phyloP scores from a whole-genome alignment of 1,284 basidiomycete genomes.

The Trichosporon sp. region DNA sequence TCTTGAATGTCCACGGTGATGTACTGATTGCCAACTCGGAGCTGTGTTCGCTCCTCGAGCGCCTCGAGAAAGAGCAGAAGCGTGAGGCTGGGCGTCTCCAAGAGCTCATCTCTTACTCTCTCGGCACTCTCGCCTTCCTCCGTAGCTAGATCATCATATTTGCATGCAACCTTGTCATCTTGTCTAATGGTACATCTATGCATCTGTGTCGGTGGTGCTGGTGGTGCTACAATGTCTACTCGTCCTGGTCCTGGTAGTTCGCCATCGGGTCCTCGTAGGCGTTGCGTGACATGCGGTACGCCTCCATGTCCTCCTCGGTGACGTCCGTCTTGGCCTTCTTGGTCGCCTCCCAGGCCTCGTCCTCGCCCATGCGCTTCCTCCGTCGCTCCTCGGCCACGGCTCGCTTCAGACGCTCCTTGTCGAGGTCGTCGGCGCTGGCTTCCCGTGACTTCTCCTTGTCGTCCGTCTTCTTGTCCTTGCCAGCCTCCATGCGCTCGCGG shows the following conservation, averaged over 20 bases:
- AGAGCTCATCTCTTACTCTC: conserved; percentile 47
- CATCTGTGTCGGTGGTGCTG: conserved; percentile 3
- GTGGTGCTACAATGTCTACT: conserved; percentile 9
- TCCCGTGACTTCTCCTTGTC: conserved; percentile 45
- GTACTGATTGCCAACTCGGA: conserved; percentile 65
- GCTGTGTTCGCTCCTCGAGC: conserved; percentile 57
- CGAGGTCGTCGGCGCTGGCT: conserved; percentile 59
- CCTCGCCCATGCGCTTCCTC: conserved; percentile 59
- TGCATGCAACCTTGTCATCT: not conserved
- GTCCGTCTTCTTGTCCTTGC: conserved; percentile 27
- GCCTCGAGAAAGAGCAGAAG: conserved; percentile 60
- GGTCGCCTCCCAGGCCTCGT: conserved; percentile 51
- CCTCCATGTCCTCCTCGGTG: conserved; percentile 81
- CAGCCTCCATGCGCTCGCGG: conserved; percentile 22
- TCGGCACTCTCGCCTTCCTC: conserved; percentile 49
- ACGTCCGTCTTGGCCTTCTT: conserved; percentile 61
- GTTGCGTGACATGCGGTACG: conserved; percentile 45
- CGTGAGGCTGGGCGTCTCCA: conserved; percentile 66
- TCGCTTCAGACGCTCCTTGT: conserved; percentile 62
- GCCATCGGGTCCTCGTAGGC: conserved; percentile 51
- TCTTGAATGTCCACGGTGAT: conserved; percentile 80
- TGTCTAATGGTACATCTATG: conserved; percentile 8
- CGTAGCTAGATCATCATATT: conserved; percentile 10
- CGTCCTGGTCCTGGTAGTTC: conserved; percentile 43
- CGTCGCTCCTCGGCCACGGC: conserved; percentile 77